Evolutionary conservation across 192 early-diverging fungal genomes (phyloP), one percentile per base, ranked within the genome.

Genomic region (Phycomyces blakesleeanus): DNA sequence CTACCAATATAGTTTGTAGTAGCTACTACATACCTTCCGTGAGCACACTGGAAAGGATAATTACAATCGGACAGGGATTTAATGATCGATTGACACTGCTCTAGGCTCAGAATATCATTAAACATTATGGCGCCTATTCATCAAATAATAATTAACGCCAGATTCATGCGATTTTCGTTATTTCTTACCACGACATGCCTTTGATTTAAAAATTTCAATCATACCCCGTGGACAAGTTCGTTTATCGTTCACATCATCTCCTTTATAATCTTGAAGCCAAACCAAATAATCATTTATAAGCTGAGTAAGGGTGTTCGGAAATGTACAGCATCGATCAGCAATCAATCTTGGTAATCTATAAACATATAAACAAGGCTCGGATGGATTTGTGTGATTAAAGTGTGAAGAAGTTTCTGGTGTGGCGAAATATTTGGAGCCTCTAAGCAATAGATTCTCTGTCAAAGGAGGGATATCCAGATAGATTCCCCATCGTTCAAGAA

Each of bases 61-160:
- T 51, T 61, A 55, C 87, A 89, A 1, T 63, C 47, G 1, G 83
- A 59, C 18, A 92, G 55, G 34, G 76, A 65, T 6, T 67, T 11
- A 2, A 91, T 71, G n/a, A 92, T 54, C 12, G 58, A 34, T 52
- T 68, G 49, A 72, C 89, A 91, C 41, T 80, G 67, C 3, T 62
- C 54, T 8, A 63, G 12, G 0, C 76, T 67, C 2, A 92, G 72
- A 18, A 55, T 59, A 44, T 89, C 87, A 41, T 89, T 89, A 70
- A 92, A 92, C 84, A 85, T 90, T 22, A 92, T 88, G 11, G 90
- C 87, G 67, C 69, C 86, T 85, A 62, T 2, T 34, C 7, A 7
- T 7, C 2, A 34, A 34, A 5, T 2, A 34, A 34, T 34, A 7
- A 7, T 34, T 34, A 34, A 34, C 29, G 7, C n/a, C 3, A 34